phyloP scores from a whole-genome alignment of 2,329 filamentous ascomycete genomes.

The Apiospora marii region DNA sequence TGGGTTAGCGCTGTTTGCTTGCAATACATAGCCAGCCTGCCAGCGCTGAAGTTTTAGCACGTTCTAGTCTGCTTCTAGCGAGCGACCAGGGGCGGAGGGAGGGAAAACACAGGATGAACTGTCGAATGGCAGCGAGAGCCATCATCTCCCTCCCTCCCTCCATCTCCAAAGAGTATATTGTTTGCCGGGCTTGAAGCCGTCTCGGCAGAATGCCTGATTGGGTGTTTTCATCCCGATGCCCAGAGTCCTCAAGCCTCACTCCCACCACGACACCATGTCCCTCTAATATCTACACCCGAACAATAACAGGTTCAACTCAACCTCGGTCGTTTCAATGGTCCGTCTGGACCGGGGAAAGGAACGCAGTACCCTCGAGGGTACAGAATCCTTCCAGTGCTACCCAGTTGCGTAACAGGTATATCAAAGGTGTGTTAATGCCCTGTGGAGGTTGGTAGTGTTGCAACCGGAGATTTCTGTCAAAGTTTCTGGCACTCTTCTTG shows the following conservation, averaged over 20 bases:
- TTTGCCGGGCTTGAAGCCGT: neutral
- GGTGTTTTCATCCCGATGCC: neutral
- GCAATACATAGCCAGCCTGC: neutral
- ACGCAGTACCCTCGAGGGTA: neutral
- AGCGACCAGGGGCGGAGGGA: neutral
- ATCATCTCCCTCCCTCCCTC: neutral
- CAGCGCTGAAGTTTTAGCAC: neutral
- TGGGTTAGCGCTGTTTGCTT: neutral
- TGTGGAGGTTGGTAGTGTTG: neutral
- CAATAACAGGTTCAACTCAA: neutral
- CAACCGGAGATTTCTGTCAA: neutral
- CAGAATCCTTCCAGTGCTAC: neutral
- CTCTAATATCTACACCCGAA: neutral
- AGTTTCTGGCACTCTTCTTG: neutral
- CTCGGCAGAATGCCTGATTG: neutral
- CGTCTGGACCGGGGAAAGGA: neutral
- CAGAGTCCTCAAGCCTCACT: neutral
- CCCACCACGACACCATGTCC: neutral
- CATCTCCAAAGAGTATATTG: neutral
- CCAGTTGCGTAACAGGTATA: neutral
- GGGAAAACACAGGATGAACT: neutral
- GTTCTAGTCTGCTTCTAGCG: slow-evolving; percentile 5
- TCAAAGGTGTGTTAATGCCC: neutral
- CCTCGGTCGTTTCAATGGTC: neutral
- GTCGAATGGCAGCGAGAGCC: neutral